A percentile compares a stretch with the other conserved stretches of the same genome.
Evolutionary conservation across 768 basidiomycete species (phyloP).

Genomic region (Termitomyces sp.): DNA sequence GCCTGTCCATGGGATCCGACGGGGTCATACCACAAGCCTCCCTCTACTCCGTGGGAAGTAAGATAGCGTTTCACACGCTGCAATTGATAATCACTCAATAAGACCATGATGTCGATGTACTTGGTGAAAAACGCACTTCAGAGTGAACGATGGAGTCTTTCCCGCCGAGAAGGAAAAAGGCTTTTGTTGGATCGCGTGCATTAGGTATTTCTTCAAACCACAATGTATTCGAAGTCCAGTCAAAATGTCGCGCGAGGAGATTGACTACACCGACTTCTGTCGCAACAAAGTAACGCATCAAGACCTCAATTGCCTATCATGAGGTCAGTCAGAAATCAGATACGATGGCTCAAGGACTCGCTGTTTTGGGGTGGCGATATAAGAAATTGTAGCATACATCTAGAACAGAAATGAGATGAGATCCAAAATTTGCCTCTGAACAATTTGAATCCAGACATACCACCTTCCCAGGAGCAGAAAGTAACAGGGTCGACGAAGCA

Average conservation of each 20-base stretch:
- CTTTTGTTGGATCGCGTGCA: constrained; percentile 57
- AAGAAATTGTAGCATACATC: constrained; percentile 92
- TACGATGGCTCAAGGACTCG: constrained; percentile 25
- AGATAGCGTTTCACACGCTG: constrained; percentile 74
- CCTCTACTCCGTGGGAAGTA: constrained; percentile 62
- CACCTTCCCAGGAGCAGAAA: constrained; percentile 93
- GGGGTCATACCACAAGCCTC: constrained; percentile 62
- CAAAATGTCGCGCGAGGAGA: constrained; percentile 76
- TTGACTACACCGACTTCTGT: constrained; percentile 86
- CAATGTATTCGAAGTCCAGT: constrained; percentile 83
- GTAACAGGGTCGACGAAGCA: constrained; percentile 91
- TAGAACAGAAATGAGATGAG: constrained; percentile 16
- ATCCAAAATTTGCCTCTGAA: neutral
- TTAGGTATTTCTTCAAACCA: constrained; percentile 90
- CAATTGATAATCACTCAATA: neutral
- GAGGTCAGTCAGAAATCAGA: neutral
- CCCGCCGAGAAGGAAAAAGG: constrained; percentile 77
- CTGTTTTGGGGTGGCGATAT: constrained; percentile 63
- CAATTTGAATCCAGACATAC: constrained; percentile 31
- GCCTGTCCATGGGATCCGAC: constrained; percentile 60
- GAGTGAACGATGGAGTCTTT: constrained; percentile 76
- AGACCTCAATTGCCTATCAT: constrained; percentile 62
- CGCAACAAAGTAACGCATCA: constrained; percentile 86
- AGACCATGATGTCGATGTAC: neutral
- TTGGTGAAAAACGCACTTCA: constrained; percentile 34